Base-by-base conservation (phyloP, 139 green algal genomes). In the Zygnema circumcarinatum region DNA sequence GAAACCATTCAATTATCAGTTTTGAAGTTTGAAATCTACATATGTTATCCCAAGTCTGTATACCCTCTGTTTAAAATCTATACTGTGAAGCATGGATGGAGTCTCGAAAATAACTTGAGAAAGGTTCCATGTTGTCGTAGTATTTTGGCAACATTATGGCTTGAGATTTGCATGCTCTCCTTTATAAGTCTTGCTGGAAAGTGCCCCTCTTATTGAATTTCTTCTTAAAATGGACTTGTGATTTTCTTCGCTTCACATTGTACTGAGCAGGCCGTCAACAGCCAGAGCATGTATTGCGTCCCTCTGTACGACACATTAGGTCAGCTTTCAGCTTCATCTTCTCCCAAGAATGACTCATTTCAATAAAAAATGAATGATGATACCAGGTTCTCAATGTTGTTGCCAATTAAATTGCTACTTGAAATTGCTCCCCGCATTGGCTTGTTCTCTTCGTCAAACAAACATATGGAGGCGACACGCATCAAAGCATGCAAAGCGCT, bases 261-360 rank as follows among this genome's bases (percentile, higher is more conserved):
- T 16, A 3, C 36, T 81, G 2, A 2, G 85, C 94, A 98, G 94
- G 96, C 96, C 1, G 98, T 95, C 93, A 98, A 98, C 93, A 93
- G 94, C 31, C 93, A 96, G 87, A 94, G 81, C 67, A 52, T 94
- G 2, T 90, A 94, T 67, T 98, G 96, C 85, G 95, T 99, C n/a
- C 96, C 96, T 0, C 89, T 99, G 81, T 99, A 99, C 81, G 96
- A 99, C 87, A 95, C 95, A 16, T 92, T 99, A 22, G 85, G 85
- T 90, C 56, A 89, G 76, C n/a, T 1, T 81, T 67, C 32, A 16
- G 74, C 38, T 73, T 74, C 33, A 84, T 0, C 20, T 36, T 79
- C n/a, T n/a, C n/a, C n/a, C n/a, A n/a, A n/a, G 0, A n/a, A 39
- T 82, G 33, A 82, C 31, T 76, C 33, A 39, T 1, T 76, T 41